Evolutionary conservation across 306 rosid genomes (phyloP).

Genomic region (Rosa persica): DNA sequence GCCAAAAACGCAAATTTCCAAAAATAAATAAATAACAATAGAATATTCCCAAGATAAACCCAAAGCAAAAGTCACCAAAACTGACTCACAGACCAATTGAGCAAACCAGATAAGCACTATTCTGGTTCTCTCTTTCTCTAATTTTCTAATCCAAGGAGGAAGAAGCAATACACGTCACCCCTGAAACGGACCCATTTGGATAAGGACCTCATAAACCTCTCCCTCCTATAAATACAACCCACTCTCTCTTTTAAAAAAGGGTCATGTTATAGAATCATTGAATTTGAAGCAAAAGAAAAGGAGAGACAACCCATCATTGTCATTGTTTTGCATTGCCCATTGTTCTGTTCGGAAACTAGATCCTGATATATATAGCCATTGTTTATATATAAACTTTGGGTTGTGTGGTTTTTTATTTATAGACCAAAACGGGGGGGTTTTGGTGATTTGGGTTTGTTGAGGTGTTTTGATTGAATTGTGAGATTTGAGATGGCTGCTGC

Average conservation of each 20-base stretch:
- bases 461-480: constrained; percentile 10
- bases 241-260: neutral
- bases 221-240: constrained; percentile 19
- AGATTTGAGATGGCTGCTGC: constrained; percentile 48
- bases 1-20: neutral
- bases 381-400: neutral
- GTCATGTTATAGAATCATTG: neutral
- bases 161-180: constrained; percentile 48
- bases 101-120: neutral
- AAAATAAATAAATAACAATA: neutral
- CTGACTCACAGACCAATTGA: neutral
- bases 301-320: neutral
- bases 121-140: neutral
- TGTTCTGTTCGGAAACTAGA: constrained; percentile 21
- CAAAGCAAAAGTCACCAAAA: neutral
- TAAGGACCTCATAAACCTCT: constrained; percentile 39
- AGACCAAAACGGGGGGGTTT: constrained; percentile 19
- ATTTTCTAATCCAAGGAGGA: neutral
- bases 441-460: neutral
- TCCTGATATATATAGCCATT: neutral
- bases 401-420: constrained; percentile 13
- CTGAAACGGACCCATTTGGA: constrained; percentile 37
- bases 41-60: constrained; percentile 8
- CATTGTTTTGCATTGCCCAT: constrained; percentile 33
- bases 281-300: neutral